Base-by-base conservation (phyloP, 164 flowering plant genomes). In the Buxus sempervirens region DNA sequence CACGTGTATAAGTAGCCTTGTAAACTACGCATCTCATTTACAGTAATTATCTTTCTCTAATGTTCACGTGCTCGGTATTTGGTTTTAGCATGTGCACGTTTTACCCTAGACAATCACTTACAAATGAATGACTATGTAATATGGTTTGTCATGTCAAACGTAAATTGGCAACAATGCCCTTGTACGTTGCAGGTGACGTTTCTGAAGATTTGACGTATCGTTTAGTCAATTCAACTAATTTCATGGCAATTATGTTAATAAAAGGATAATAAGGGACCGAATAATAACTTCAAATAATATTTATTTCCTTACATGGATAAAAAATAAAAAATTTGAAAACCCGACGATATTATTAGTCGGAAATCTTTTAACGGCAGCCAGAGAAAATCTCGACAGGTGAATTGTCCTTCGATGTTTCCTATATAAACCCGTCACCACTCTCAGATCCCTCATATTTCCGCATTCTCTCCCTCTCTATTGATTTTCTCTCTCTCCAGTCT, bases 371-470 rank as follows among this genome's bases (percentile, higher is more conserved):
- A 72, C 81, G 80, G 77, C 59, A 55, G 60, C 55, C 86, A 84
- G 85, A 66, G 70, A 74, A 60, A 66, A 64, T 15, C n/a, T 42
- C 70, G 79, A 63, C 73, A 76, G 82, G 68, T 24, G 60, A 63
- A 42, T 54, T 58, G 63, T 73, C 45, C 27, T 60, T 77, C 82
- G 81, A 76, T 72, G 79, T 76, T 81, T 82, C 82, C 87, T 83
- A 83, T 86, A 86, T 76, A 86, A 78, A 84, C 76, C 79, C 84
- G 51, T 66, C 69, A 42, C 71, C 76, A 68, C 70, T 63, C 79
- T 57, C 54, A 65, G 32, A 72, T 41, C 67, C 69, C 75, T 69
- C 79, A 71, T 79, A 68, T 68, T 67, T 57, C 64, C 77, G 18
- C 42, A 68, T 73, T 57, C 56, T 45, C 66, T 58, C 69, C 23